These are phyloP conservation scores for Babesia bovis DNA, from an alignment of 169 alveolate genomes.

Conservation along the genomic window DNA sequence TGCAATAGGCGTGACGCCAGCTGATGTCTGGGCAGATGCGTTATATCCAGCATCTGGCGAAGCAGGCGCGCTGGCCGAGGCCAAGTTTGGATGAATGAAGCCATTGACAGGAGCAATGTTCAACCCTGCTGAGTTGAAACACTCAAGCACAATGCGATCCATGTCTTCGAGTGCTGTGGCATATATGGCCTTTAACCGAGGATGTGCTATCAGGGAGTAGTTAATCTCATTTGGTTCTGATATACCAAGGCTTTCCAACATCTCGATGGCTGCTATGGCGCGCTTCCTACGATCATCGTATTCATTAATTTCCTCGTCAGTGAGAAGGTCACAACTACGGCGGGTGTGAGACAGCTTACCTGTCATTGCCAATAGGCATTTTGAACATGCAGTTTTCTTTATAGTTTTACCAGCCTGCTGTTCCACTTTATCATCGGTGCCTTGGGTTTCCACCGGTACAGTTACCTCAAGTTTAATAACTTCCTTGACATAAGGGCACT, in stretches of 20 bases:
- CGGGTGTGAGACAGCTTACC: conserved; percentile 74
- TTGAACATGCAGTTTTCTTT: conserved; percentile 72
- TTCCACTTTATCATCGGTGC: not conserved
- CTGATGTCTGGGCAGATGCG: not conserved
- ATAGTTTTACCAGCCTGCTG: conserved; percentile 15
- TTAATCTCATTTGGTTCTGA: conserved; percentile 26
- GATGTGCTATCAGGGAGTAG: conserved; percentile 53
- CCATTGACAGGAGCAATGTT: not conserved
- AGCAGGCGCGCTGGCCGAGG: not conserved
- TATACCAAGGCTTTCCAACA: conserved; percentile 15
- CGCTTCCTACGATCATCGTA: conserved; percentile 67
- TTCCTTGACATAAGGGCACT: conserved; percentile 76
- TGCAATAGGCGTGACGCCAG: not conserved
- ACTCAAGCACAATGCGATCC: conserved; percentile 64
- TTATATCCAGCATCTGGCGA: not conserved
- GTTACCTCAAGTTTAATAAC: conserved; percentile 63
- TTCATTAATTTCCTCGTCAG: conserved; percentile 74
- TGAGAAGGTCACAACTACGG: conserved; percentile 74
- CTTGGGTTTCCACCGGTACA: conserved; percentile 26
- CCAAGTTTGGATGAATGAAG: not conserved
- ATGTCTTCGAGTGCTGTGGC: conserved; percentile 65
- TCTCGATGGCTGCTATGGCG: conserved; percentile 30
- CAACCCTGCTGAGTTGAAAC: conserved; percentile 33
- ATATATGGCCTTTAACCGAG: conserved; percentile 69
- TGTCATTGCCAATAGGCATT: conserved; percentile 61